Evolutionary conservation across 345 rosid genomes (phyloP), one percentile per base, ranked within the genome.

Genomic region (Tarenaya hassleriana): DNA sequence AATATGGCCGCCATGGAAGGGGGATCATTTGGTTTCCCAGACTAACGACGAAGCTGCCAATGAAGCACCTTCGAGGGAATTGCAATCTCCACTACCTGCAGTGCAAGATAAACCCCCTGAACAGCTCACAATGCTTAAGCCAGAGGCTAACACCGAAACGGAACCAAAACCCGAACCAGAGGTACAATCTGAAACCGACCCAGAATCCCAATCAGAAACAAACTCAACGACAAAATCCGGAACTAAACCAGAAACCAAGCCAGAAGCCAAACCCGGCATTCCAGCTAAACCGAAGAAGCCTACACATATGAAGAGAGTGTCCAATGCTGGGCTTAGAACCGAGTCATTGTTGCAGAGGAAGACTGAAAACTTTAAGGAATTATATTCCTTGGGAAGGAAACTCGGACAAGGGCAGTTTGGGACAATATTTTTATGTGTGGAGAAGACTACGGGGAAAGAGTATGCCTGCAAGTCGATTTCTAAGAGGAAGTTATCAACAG

Each of bases 321-420:
- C 94, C 4, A 82, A 90, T 60, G 84, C 85, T 16, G 94, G 86
- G 40, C 88, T 88, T 11, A 78, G 75, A 52, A 56, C 77, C 34
- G 91, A 76, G 11, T 87, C 94, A 7, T 91, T 88, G 11, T 55
- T 88, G 10, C 90, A 76, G 49, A 76, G 76, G 21, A 73, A 66
- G 69, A 88, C 96, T 4, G 94, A 81, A 41, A 80, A 82, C 60
- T 76, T 88, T 16, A 84, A 78, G 69, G 96, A 84, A 27, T 70
- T 78, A 15, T 88, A 60, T 47, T 77, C 72, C 31, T 53, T 82
- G 41, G 96, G 96, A 56, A 84, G 77, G 76, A 88, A 80, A 71
- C 76, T 88, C 21, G 96, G 96, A 18, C 96, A 88, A 72, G 96
- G 96, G 34, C 96, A 88, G 45, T 88, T 88, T 5, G n/a, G n/a